Conservation (phyloP, 2,329 filamentous ascomycete species). For the Penicillium nordicum region DNA sequence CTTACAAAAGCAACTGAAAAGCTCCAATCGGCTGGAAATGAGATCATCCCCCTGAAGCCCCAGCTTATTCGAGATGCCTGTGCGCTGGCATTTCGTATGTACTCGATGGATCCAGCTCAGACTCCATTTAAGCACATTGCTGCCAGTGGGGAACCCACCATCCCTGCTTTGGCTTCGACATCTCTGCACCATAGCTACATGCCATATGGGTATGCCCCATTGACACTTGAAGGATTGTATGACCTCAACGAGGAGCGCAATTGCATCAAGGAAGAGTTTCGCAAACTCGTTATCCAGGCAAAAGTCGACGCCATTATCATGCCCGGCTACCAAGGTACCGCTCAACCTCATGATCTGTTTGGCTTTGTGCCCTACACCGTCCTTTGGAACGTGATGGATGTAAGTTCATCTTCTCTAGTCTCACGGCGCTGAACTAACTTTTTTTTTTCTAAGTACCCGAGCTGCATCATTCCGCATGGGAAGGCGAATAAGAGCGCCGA, state of each 20-base stretch:
- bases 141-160: constrained; percentile 40
- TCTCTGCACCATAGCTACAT: constrained; percentile 15
- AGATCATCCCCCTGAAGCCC: constrained; percentile 2
- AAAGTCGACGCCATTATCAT: constrained; percentile 51
- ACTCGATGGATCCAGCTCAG: constrained; percentile 13
- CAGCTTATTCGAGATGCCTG: constrained; percentile 8
- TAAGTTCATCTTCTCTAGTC: constrained; percentile 25
- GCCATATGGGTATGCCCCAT: constrained; percentile 7
- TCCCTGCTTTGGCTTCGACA: constrained; percentile 16
- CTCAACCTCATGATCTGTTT: constrained; percentile 51
- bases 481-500: constrained; percentile 44
- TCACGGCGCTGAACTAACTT: background rate
- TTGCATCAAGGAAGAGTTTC: constrained; percentile 38
- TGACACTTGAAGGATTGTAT: constrained; percentile 41
- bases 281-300: constrained; percentile 39
- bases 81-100: constrained; percentile 12
- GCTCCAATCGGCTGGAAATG: constrained; percentile 8
- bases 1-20: constrained; percentile 6
- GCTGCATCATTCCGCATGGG: constrained; percentile 46
- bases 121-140: constrained; percentile 30
- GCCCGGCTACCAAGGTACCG: constrained; percentile 49
- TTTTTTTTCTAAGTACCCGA: constrained; percentile 41
- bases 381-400: constrained; percentile 51
- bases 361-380: constrained; percentile 35
- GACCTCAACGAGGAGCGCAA: constrained; percentile 42